These are phyloP conservation scores for Phalaenopsis aphrodite DNA, from an alignment of 106 monocot genomes.

Conservation along the genomic window DNA sequence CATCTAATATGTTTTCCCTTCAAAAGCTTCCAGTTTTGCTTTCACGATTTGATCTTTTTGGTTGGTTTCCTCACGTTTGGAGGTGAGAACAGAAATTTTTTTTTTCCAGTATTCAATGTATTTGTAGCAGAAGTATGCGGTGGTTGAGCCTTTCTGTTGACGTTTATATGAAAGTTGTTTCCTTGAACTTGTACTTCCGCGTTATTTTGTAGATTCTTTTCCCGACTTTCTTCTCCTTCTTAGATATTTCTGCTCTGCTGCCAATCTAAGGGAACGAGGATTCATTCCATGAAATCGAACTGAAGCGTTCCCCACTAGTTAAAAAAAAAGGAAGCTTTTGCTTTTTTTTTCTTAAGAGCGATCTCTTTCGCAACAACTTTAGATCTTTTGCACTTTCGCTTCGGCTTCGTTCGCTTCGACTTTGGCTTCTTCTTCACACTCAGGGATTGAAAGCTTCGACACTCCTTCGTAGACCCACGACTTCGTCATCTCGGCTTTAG, in stretches of 20 bases:
- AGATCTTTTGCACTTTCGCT: too few relatives aligned
- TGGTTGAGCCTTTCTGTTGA: slow-evolving; percentile 66
- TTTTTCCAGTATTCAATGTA: too few relatives aligned
- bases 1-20: not conserved
- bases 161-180: slow-evolving; percentile 24
- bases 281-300: not conserved
- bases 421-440: not conserved
- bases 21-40: not conserved
- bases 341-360: too few relatives aligned
- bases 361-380: too few relatives aligned
- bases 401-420: not conserved
- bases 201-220: slow-evolving; percentile 53
- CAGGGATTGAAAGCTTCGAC: too few relatives aligned
- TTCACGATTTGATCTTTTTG: not conserved
- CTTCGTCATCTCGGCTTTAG: too few relatives aligned
- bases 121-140: slow-evolving; percentile 29
- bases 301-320: not conserved
- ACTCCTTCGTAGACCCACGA: too few relatives aligned
- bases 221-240: not conserved
- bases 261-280: too few relatives aligned
- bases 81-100: too few relatives aligned
- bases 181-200: slow-evolving; percentile 60
- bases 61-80: not conserved
- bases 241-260: not conserved
- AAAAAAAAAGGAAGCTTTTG: not conserved